These are phyloP conservation scores for Pseudognaphalium luteoalbum DNA, from an alignment of 129 eudicot genomes.

Conservation along the genomic window DNA sequence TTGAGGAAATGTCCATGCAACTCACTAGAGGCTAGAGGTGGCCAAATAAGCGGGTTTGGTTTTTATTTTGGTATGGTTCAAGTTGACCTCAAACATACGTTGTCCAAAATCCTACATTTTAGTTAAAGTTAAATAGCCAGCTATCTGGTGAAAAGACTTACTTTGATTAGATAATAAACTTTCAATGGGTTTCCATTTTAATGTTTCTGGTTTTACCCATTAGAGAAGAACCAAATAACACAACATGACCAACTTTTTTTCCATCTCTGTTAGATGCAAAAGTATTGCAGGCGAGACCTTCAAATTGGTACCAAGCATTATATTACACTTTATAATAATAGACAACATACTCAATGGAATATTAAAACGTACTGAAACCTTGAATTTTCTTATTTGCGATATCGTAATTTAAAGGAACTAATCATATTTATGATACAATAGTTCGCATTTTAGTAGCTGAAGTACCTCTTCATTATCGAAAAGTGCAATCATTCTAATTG, in stretches of 20 bases:
- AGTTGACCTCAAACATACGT: not conserved
- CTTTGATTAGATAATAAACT: not conserved
- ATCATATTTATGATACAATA: slow-evolving; percentile 10
- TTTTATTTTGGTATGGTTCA: not conserved
- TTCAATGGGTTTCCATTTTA: not conserved
- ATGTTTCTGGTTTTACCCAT: not conserved
- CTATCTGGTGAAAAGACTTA: not conserved
- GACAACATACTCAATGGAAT: slow-evolving; percentile 4
- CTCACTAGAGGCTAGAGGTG: slow-evolving; percentile 7
- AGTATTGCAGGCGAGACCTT: slow-evolving; percentile 1
- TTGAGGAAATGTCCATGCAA: not conserved
- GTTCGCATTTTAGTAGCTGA: not conserved
- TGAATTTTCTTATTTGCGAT: not conserved
- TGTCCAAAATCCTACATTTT: too few relatives aligned
- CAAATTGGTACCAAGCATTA: slow-evolving; percentile 14
- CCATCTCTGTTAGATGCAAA: slow-evolving; percentile 3
- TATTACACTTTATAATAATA: not conserved
- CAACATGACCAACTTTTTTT: not conserved
- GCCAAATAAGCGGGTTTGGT: not conserved
- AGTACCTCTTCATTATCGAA: slow-evolving; percentile 94
- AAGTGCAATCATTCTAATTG: slow-evolving; percentile 89
- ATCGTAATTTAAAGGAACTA: not conserved
- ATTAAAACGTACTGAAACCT: not conserved
- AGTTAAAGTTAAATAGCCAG: too few relatives aligned
- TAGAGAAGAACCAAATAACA: not conserved